Conservation (phyloP, 257 asterid species). For the Solanum paucissectum region DNA sequence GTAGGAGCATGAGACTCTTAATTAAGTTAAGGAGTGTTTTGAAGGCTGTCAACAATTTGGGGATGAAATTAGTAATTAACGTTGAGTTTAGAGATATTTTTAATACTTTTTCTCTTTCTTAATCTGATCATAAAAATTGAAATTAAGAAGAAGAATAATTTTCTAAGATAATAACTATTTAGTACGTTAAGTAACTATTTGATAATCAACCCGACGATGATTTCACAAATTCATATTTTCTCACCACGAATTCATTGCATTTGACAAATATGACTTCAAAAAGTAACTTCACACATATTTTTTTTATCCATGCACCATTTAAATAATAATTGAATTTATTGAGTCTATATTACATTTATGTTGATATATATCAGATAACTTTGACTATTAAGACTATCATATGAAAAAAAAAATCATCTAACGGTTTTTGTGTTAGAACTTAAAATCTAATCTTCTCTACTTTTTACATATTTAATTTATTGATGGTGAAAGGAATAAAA, state of each 20-base stretch:
- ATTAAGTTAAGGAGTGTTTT: no score
- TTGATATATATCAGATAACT: background rate
- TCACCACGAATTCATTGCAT: background rate
- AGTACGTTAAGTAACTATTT: background rate
- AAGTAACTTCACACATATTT: background rate
- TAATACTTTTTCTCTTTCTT: background rate
- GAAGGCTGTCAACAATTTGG: background rate
- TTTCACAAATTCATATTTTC: background rate
- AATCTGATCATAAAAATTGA: background rate
- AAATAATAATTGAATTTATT: no score
- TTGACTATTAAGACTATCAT: background rate
- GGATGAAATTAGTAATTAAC: no score
- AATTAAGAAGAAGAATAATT: background rate
- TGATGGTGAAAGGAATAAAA: background rate
- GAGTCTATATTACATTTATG: background rate
- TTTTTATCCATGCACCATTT: no score
- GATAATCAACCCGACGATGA: background rate
- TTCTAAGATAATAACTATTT: background rate
- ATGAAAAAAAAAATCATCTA: background rate
- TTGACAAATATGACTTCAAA: background rate
- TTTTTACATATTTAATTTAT: background rate
- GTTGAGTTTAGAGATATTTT: no score
- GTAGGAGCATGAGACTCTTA: background rate
- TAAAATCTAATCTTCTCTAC: background rate
- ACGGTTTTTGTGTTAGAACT: background rate